Evolutionary conservation across 345 rosid species (phyloP), one percentile per base, ranked within the genome.

Genomic region (Dipteronia sinensis): DNA sequence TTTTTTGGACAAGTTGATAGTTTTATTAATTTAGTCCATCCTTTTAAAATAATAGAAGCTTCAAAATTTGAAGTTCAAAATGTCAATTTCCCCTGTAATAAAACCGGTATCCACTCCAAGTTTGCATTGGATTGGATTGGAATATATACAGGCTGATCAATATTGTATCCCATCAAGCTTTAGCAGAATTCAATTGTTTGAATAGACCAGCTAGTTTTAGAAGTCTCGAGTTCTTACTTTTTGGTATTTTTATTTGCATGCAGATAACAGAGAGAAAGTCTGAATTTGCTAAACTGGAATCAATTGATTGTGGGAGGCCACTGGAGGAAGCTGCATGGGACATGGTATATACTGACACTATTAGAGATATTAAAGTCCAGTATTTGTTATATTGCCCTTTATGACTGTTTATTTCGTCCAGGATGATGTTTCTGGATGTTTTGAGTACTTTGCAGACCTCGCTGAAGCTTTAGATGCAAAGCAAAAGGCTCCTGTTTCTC

Each of bases 361-460:
- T 61, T 22, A 29, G 16, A 25, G 72, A 58, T 12, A 44, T 20
- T 29, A 7, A 74, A 61, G 31, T 27, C 40, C 29, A 49, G 19
- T 72, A 29, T 76, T 73, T n/a, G 70, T 69, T 23, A 13, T 49
- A 51, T 59, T 77, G 44, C 71, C 78, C 76, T 46, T 82, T 34
- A 23, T 74, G 74, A 59, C 73, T 71, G 82, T 44, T 76, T n/a
- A 69, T 89, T 72, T 81, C 72, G 51, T 82, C 11, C 87, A 97
- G 98, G 99, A 97, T 83, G 98, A 97, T 89, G 98, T 94, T 74
- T 95, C 98, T 67, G 98, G 89, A 44, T 97, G 99, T 83, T 97
- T 97, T 63, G 98, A 94, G 80, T 97, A 91, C 78, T 94, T 90
- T 70, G 99, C 99, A 59, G 98, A 90, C 78, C 93, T 97, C 73